phyloP scores from a whole-genome alignment of 805 yeast genomes.

The Zygoascus flipseniorum region DNA sequence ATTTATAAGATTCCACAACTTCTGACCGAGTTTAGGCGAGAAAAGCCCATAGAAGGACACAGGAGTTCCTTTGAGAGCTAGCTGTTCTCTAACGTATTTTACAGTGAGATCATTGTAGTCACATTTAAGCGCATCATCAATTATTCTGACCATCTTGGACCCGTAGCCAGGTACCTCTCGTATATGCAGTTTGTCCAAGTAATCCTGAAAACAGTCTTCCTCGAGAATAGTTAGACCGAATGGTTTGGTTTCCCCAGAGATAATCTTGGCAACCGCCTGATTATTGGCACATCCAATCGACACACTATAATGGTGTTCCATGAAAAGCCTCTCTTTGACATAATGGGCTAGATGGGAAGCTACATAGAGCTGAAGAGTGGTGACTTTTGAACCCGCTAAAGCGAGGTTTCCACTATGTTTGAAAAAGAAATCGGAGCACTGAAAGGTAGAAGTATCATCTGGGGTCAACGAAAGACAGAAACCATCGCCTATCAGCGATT shows the following conservation, averaged over 20 bases:
- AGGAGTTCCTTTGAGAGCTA: background rate
- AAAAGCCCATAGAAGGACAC: background rate
- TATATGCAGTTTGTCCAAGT: conserved; percentile 13
- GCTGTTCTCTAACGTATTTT: background rate
- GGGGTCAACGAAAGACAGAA: background rate
- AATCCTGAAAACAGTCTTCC: conserved; percentile 19
- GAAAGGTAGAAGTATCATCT: background rate
- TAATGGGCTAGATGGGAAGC: conserved; percentile 23
- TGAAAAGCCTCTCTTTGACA: conserved; percentile 18
- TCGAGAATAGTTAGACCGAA: conserved; percentile 22
- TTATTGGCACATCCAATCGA: conserved; percentile 26
- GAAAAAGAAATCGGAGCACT: conserved; percentile 1
- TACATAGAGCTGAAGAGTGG: conserved; percentile 16
- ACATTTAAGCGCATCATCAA: background rate
- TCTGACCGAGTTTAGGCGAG: background rate
- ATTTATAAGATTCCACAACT: background rate
- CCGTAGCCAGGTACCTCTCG: conserved; percentile 25
- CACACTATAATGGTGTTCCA: conserved; percentile 23
- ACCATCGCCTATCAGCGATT: background rate
- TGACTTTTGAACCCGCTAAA: background rate
- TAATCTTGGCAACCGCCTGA: conserved; percentile 25
- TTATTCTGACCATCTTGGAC: conserved; percentile 10
- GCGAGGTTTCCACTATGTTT: background rate
- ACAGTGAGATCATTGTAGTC: background rate
- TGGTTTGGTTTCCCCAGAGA: conserved; percentile 24